phyloP scores from a whole-genome alignment of 352 stramenopile species.

The Globisporangium abappressorium region DNA sequence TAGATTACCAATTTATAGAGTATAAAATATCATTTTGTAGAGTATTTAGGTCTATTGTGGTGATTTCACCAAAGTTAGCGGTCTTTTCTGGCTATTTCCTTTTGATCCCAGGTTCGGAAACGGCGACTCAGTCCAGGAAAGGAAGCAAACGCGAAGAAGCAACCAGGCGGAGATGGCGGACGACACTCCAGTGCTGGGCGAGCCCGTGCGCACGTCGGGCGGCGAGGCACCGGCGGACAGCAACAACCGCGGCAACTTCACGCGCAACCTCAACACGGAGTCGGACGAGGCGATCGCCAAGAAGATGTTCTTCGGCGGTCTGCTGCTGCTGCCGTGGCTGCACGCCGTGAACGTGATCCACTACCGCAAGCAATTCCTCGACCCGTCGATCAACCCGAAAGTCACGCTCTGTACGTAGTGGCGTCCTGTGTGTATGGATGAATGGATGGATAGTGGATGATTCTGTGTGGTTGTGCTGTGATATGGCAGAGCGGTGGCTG shows the following conservation, averaged over 20 bases:
- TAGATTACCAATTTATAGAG: background rate
- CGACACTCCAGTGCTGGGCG: conserved; percentile 61
- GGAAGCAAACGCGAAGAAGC: background rate
- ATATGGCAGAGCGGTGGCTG: background rate
- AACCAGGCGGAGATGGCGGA: conserved; percentile 26
- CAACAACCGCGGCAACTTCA: conserved; percentile 88
- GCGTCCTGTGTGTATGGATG: background rate
- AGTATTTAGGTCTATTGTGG: background rate
- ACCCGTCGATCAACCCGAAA: conserved; percentile 55
- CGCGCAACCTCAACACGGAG: conserved; percentile 82
- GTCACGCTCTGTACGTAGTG: conserved; percentile 72
- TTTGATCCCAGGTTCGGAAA: background rate
- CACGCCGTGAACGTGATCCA: conserved; percentile 81
- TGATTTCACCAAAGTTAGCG: too few relatives aligned
- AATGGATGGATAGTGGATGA: background rate
- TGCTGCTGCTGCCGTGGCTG: conserved; percentile 76
- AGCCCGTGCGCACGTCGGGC: conserved; percentile 23
- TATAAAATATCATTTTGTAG: background rate
- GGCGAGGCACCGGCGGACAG: conserved; percentile 13
- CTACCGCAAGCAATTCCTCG: conserved; percentile 79
- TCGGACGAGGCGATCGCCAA: conserved; percentile 60
- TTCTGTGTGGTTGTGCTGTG: background rate
- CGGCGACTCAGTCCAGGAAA: conserved; percentile 6
- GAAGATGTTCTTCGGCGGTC: conserved; percentile 85
- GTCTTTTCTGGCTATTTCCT: background rate